Evolutionary conservation across 495 filamentous ascomycete species (phyloP), one percentile per base, ranked within the genome.

Genomic region (Penicillium crystallinum): DNA sequence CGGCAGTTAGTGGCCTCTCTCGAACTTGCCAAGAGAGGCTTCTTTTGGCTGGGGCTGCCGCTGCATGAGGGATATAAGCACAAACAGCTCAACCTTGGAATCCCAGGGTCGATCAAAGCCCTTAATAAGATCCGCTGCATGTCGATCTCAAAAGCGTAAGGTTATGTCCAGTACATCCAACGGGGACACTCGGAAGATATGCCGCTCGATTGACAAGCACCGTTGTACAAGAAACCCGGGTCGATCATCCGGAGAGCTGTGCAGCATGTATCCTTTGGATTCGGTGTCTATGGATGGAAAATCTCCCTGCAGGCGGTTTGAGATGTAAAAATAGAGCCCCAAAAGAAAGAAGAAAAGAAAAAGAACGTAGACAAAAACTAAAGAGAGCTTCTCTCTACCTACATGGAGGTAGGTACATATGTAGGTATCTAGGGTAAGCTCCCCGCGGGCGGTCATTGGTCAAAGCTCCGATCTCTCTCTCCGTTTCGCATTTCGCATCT

Each of bases 121-220:
- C 46, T 50, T 56, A 53, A 43, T 41, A 50, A 39, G 22, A 46
- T 53, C 52, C 50, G 54, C 40, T 50, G 35, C 50, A 34, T 4
- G 30, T 45, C 40, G 31, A 45, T 52, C 40, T 52, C 31, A 40
- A 52, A 37, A 52, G 29, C 40, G 40, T 43, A 43, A 52, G 31
- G 31, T 54, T 31, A 49, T 33, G 49, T 41, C 11, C 38, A 40
- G 22, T 41, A 41, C 50, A 25, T 54, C 61, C 64, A 70, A 68
- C 65, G 51, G 61, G 63, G 64, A 64, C 55, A 58, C 45, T 62
- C 63, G 67, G 71, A 72, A 65, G 64, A 66, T 63, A 67, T 68
- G 56, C 58, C 59, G 67, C 51, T 68, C 57, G 57, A 65, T 65
- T 69, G 49, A 61, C 57, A 67, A 68, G 58, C 17, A 56, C 27